Conservation (phyloP, 257 asterid genomes). For the Scutellaria minor region DNA sequence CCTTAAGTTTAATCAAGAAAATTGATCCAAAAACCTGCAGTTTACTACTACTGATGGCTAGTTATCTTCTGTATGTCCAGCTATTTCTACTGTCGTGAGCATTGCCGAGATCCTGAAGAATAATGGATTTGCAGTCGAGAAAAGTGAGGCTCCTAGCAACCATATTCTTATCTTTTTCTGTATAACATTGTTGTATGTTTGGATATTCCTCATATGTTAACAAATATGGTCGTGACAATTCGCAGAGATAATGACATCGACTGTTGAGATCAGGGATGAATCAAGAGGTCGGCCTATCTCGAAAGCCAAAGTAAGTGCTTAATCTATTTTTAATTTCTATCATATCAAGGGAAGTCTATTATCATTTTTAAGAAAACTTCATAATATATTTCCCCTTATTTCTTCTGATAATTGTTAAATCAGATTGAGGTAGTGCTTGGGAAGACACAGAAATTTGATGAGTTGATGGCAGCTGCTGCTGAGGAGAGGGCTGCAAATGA, state of each 20-base stretch:
- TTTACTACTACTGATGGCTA: neutral
- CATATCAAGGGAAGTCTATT: neutral
- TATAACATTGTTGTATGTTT: neutral
- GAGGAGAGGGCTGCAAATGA: conserved; percentile 38
- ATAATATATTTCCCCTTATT: neutral
- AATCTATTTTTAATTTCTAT: neutral
- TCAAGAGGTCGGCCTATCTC: conserved; percentile 64
- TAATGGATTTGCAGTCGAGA: conserved; percentile 65
- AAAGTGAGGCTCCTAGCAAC: conserved; percentile 46
- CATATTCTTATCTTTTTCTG: neutral
- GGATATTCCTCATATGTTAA: neutral
- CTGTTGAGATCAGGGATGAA: conserved; percentile 70
- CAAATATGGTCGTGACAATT: conserved; percentile 1
- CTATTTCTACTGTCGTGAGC: conserved; percentile 71
- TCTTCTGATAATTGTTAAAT: neutral
- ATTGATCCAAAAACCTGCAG: too few relatives aligned
- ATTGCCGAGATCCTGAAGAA: conserved; percentile 68
- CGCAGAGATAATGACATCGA: conserved; percentile 70
- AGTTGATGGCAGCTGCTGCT: conserved; percentile 49
- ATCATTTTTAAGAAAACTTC: neutral
- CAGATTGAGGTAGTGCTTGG: conserved; percentile 50
- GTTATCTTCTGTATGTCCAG: conserved; percentile 39
- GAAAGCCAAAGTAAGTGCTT: conserved; percentile 62
- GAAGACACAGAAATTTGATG: conserved; percentile 49
- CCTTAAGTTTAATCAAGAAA: too few relatives aligned